These are phyloP conservation scores for Pseudocercospora vitis DNA, from an alignment of 2,329 filamentous ascomycete species.

Conservation along the genomic window DNA sequence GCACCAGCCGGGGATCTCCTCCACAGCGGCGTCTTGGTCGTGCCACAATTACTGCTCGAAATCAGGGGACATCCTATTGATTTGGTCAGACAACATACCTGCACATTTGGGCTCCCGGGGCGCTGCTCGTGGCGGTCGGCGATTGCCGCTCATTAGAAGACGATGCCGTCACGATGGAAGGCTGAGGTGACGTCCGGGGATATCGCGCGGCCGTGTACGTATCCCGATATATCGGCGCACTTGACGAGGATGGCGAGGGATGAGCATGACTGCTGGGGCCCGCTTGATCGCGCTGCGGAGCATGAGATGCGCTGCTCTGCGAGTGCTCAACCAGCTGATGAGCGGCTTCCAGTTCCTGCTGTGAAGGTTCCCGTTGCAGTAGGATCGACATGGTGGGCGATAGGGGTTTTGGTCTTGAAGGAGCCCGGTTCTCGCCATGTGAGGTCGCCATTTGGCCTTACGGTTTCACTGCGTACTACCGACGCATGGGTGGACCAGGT, in stretches of 20 bases:
- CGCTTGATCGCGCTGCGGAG: slow-evolving; percentile 17
- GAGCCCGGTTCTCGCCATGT: slow-evolving; percentile 8
- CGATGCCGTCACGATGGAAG: slow-evolving; percentile 9
- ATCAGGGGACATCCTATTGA: slow-evolving; percentile 8
- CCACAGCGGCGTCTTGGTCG: slow-evolving; percentile 92
- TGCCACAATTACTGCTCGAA: slow-evolving; percentile 80
- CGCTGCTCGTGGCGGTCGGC: slow-evolving; percentile 14
- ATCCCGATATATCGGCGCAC: slow-evolving; percentile 9
- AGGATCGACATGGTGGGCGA: slow-evolving; percentile 25
- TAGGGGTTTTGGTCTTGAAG: slow-evolving; percentile 17
- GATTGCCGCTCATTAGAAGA: slow-evolving; percentile 16
- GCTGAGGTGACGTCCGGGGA: slow-evolving; percentile 16
- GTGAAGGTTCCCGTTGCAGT: slow-evolving; percentile 42
- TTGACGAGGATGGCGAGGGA: background rate
- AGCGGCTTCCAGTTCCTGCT: slow-evolving; percentile 53
- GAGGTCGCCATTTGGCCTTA: slow-evolving; percentile 18
- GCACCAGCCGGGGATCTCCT: slow-evolving; percentile 87
- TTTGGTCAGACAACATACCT: slow-evolving; percentile 54
- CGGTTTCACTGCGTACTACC: slow-evolving; percentile 9
- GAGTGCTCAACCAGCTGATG: slow-evolving; percentile 51
- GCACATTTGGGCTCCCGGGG: slow-evolving; percentile 62
- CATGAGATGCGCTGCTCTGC: slow-evolving; percentile 35
- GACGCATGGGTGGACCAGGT: slow-evolving; percentile 14
- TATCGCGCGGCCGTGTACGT: slow-evolving; percentile 12
- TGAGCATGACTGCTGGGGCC: slow-evolving; percentile 8